phyloP scores from a whole-genome alignment of 1,139 yeast species.

The Pichia sp. region DNA sequence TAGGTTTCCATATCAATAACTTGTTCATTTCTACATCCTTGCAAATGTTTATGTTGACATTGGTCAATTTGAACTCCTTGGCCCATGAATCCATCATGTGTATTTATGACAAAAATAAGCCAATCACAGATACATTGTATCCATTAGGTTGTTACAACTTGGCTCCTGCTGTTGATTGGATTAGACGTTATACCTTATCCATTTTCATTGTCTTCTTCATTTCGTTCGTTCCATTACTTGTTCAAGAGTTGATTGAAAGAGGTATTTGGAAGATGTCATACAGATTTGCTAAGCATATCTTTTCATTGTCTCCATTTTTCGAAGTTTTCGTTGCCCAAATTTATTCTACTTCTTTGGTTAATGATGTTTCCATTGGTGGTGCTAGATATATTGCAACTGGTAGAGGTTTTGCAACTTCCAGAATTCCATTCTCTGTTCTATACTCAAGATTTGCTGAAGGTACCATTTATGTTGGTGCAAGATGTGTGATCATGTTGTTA shows the following conservation, averaged over 20 bases:
- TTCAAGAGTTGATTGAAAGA: slow-evolving; percentile 95
- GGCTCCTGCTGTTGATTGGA: slow-evolving; percentile 90
- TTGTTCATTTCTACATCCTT: slow-evolving; percentile 91
- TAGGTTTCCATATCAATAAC: slow-evolving; percentile 98
- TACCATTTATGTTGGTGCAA: slow-evolving; percentile 93
- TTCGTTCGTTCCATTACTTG: slow-evolving; percentile 91
- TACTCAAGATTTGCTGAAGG: slow-evolving; percentile 97
- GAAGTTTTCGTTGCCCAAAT: slow-evolving; percentile 99
- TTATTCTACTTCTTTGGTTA: slow-evolving; percentile 83
- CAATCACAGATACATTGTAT: slow-evolving; percentile 75
- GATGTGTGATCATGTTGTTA: slow-evolving; percentile 80
- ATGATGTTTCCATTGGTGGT: slow-evolving; percentile 97
- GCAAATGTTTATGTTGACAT: slow-evolving; percentile 86
- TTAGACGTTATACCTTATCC: slow-evolving; percentile 94
- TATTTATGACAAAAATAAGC: slow-evolving; percentile 75
- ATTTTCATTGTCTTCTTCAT: slow-evolving; percentile 98
- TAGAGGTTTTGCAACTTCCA: slow-evolving; percentile 98
- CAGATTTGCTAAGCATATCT: slow-evolving; percentile 84
- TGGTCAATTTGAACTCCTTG: slow-evolving; percentile 86
- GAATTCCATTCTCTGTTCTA: slow-evolving; percentile 93
- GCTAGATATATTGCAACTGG: slow-evolving; percentile 99
- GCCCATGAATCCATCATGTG: slow-evolving; percentile 89
- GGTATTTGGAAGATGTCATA: slow-evolving; percentile 95
- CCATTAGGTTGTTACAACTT: slow-evolving; percentile 96
- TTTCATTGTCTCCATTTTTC: slow-evolving; percentile 90